Evolutionary conservation across 306 rosid genomes (phyloP).

Genomic region (Sindora glabra): DNA sequence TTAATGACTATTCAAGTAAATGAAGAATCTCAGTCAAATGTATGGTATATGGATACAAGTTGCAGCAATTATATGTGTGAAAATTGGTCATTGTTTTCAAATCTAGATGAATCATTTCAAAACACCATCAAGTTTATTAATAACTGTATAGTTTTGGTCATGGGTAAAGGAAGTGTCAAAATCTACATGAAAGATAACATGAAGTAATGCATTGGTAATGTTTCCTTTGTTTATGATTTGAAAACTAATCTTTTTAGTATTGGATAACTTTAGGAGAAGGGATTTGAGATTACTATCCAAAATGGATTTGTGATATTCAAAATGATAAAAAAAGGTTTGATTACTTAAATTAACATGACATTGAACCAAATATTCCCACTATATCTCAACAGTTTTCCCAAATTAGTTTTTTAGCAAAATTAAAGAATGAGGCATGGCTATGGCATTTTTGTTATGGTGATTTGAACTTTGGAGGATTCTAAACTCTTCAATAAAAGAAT

Average conservation of each 20-base stretch:
- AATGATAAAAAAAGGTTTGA: background rate
- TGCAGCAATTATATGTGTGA: background rate
- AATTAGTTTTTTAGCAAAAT: background rate
- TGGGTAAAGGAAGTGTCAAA: background rate
- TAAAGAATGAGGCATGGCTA: background rate
- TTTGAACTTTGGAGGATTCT: background rate
- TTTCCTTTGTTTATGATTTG: background rate
- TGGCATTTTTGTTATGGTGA: background rate
- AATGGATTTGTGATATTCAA: background rate
- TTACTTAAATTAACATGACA: too few species aligned
- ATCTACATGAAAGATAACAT: too few species aligned
- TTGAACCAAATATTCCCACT: too few species aligned
- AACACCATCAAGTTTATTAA: background rate
- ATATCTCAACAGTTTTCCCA: too few species aligned
- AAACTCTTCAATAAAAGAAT: background rate
- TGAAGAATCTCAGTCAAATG: too few species aligned
- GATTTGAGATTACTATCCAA: background rate
- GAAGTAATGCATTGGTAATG: background rate
- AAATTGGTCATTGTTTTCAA: background rate
- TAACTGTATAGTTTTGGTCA: background rate
- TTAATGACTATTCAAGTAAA: background rate
- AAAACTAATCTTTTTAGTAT: background rate
- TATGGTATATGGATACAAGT: background rate
- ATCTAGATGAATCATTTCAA: background rate
- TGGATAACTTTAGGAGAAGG: background rate